Evolutionary conservation across 768 basidiomycete genomes (phyloP).

Genomic region (Coprinopsis cinerea): DNA sequence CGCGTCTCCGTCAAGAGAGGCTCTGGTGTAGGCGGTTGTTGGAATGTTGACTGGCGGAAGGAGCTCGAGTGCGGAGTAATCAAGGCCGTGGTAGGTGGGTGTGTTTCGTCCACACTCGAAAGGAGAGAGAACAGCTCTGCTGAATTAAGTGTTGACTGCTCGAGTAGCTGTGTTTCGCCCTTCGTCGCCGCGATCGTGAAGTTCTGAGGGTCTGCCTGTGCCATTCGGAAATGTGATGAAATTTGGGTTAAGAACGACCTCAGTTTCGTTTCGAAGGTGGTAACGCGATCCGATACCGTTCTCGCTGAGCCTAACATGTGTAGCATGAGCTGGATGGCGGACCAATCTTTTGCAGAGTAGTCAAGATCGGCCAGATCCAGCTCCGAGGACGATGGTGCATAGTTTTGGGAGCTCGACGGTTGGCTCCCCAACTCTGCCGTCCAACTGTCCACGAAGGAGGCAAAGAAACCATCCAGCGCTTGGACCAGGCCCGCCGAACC

Average conservation of each 20-base stretch:
- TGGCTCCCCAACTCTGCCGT: conserved; percentile 45
- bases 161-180: conserved; percentile 69
- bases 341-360: conserved; percentile 88
- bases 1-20: conserved; percentile 51
- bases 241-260: conserved; percentile 52
- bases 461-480: conserved; percentile 67
- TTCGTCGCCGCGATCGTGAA: conserved; percentile 53
- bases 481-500: conserved; percentile 68
- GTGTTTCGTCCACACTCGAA: conserved; percentile 43
- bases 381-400: conserved; percentile 28
- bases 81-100: conserved; percentile 1
- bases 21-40: conserved; percentile 21
- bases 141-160: conserved; percentile 82
- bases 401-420: conserved; percentile 23
- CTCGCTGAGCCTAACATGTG: conserved; percentile 82
- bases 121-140: conserved; percentile 63
- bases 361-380: conserved; percentile 76
- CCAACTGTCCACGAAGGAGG: conserved; percentile 63
- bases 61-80: conserved; percentile 17
- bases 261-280: conserved; percentile 65
- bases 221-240: conserved; percentile 51
- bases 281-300: conserved; percentile 61
- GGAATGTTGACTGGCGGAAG: conserved; percentile 24
- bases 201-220: conserved; percentile 46
- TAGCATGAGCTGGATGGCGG: conserved; percentile 73